Conservation (phyloP, 352 stramenopile species). For the Halophytophthora batemanensis region DNA sequence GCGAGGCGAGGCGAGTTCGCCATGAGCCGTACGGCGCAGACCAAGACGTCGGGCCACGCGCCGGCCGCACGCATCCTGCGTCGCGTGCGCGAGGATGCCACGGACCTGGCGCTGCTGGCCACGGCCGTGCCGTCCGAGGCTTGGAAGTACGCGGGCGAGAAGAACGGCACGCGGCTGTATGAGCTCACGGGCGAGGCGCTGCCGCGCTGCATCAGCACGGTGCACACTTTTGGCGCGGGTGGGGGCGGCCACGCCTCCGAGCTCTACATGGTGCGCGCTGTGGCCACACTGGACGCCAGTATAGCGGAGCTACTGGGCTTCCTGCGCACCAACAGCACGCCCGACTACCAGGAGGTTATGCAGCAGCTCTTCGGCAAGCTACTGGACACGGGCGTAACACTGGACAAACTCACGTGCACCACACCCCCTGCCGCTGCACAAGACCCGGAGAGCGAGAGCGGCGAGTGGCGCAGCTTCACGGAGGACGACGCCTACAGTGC, state of each 20-base stretch:
- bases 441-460: constrained; percentile 2
- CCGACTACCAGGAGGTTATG: constrained; percentile 42
- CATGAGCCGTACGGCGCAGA: too few species aligned
- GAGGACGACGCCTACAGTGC: constrained; percentile 58
- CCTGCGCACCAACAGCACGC: constrained; percentile 30
- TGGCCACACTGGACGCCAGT: constrained; percentile 35
- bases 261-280: constrained; percentile 56
- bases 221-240: constrained; percentile 31
- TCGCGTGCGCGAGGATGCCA: constrained; percentile 41
- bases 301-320: background rate
- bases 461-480: constrained; percentile 21
- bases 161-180: constrained; percentile 43
- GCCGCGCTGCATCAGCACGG: constrained; percentile 31
- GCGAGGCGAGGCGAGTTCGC: too few species aligned
- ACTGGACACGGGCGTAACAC: constrained; percentile 35
- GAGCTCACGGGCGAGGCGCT: constrained; percentile 52
- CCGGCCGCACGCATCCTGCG: constrained; percentile 48
- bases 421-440: constrained; percentile 31
- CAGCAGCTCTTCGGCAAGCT: constrained; percentile 55
- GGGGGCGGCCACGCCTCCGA: constrained; percentile 42
- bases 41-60: background rate
- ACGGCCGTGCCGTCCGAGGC: constrained; percentile 25
- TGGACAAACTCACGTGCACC: constrained; percentile 50
- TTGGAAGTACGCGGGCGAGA: constrained; percentile 55
- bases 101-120: constrained; percentile 50